These are phyloP conservation scores for Podospora didyma DNA, from an alignment of 495 filamentous ascomycete genomes.

Conservation along the genomic window DNA sequence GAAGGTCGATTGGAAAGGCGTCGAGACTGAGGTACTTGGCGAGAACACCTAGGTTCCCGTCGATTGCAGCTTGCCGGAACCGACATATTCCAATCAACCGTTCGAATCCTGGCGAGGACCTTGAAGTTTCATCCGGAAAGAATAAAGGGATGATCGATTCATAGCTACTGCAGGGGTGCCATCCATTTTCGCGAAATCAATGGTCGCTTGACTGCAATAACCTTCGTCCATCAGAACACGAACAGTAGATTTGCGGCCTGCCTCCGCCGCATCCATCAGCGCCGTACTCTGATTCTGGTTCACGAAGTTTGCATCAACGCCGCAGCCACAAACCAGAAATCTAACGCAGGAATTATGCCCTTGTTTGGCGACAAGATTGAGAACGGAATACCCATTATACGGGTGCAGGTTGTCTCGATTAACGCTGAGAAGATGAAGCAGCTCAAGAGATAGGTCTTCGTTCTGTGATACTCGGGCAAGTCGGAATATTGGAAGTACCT, in stretches of 20 bases:
- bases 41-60: background rate
- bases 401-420: background rate
- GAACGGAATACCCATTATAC: background rate
- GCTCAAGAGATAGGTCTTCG: background rate
- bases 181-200: background rate
- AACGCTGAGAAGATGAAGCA: background rate
- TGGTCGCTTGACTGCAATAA: background rate
- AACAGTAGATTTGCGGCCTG: background rate
- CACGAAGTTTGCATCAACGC: background rate
- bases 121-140: background rate
- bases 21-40: background rate
- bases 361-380: background rate
- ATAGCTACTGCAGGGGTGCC: background rate
- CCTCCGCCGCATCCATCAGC: background rate
- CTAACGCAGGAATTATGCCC: background rate
- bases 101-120: background rate
- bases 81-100: background rate
- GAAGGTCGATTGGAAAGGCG: background rate
- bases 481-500: too few relatives aligned
- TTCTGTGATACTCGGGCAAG: too few relatives aligned
- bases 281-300: background rate
- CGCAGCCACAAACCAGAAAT: background rate
- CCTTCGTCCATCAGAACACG: background rate
- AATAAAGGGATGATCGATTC: background rate
- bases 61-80: background rate